These are phyloP conservation scores for Paramecium sonneborni DNA, from an alignment of 73 alveolate genomes.

Conservation along the genomic window DNA sequence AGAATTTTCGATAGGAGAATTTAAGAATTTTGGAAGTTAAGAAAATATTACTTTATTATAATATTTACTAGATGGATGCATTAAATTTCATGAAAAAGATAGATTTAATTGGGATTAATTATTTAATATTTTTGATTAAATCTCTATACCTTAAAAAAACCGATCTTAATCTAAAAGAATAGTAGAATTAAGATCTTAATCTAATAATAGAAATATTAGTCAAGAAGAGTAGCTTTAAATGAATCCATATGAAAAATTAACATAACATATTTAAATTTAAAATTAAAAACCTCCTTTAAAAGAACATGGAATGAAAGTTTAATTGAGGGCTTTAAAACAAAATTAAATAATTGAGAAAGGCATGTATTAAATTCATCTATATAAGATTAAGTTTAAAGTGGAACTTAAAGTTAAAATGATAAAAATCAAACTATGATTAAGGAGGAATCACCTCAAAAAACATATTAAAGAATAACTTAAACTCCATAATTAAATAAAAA, in stretches of 20 bases:
- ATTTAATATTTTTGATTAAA: background rate
- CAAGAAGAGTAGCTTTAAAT: background rate
- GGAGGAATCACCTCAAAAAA: background rate
- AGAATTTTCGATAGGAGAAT: background rate
- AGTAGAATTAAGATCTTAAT: background rate
- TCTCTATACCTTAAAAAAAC: background rate
- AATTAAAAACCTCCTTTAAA: background rate
- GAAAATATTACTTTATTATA: background rate
- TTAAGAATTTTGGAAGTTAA: background rate
- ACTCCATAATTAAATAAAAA: background rate
- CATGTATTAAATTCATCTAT: background rate
- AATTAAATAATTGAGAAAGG: background rate
- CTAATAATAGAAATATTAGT: background rate
- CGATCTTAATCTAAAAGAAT: too few species aligned
- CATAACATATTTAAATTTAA: background rate
- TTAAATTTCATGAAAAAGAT: background rate
- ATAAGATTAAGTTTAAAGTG: background rate
- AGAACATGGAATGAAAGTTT: background rate
- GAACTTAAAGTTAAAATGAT: background rate
- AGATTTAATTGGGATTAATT: background rate
- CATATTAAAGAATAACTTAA: background rate
- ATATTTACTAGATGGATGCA: background rate
- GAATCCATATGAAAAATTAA: background rate
- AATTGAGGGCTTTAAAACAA: background rate
- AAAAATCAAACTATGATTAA: background rate